These are phyloP conservation scores for Dendryphion nanum DNA, from an alignment of 2,329 filamentous ascomycete genomes.

Conservation along the genomic window DNA sequence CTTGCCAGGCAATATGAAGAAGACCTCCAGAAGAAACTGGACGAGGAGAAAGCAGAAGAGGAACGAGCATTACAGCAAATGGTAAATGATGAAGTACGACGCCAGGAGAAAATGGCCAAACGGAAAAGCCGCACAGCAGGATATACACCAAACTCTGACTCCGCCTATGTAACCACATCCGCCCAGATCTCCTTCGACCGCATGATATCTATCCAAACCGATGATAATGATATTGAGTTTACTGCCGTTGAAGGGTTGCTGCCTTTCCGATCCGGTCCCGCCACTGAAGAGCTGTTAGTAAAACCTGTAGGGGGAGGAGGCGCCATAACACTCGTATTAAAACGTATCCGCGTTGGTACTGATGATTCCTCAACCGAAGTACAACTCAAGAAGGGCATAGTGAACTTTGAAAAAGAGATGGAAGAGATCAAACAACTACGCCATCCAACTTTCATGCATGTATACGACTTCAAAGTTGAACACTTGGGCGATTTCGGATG, in stretches of 20 bases:
- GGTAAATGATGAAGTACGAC: conserved; percentile 70
- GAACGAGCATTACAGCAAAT: conserved; percentile 68
- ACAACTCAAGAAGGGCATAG: conserved; percentile 72
- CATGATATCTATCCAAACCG: conserved; percentile 62
- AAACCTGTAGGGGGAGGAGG: conserved; percentile 60
- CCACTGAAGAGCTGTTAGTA: conserved; percentile 70
- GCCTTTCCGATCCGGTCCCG: conserved; percentile 62
- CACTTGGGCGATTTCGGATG: conserved; percentile 54
- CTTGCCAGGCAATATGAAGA: conserved; percentile 50
- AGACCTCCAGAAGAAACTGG: conserved; percentile 39
- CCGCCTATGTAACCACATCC: conserved; percentile 37
- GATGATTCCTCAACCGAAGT: conserved; percentile 62
- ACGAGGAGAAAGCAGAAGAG: conserved; percentile 61
- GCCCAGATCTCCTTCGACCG: conserved; percentile 64
- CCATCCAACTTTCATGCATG: conserved; percentile 73
- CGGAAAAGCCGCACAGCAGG: conserved; percentile 50
- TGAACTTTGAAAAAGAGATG: conserved; percentile 72
- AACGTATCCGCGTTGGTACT: conserved; percentile 27
- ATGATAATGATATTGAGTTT: conserved; percentile 63
- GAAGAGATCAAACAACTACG: conserved; percentile 71
- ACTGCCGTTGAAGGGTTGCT: conserved; percentile 66
- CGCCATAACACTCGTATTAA: conserved; percentile 62
- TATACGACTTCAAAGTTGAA: conserved; percentile 78
- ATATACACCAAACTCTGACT: conserved; percentile 32
- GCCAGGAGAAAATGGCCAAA: conserved; percentile 59